Evolutionary conservation across 192 early-diverging fungal species (phyloP), one percentile per base, ranked within the genome.

Genomic region (Geranomyces variabilis): DNA sequence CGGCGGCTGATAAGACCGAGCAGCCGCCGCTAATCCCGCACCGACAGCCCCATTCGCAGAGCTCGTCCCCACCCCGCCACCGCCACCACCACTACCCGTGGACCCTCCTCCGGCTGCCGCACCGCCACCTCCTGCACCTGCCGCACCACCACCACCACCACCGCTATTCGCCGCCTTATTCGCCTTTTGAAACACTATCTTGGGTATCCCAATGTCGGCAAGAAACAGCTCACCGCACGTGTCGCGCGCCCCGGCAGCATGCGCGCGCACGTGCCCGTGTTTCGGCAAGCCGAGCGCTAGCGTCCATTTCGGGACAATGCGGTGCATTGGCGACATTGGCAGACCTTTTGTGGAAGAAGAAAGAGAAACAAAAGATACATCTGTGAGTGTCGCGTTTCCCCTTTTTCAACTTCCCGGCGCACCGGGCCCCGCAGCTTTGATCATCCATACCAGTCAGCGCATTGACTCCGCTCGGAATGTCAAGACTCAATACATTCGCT

Each of bases 121-220:
- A 41, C 36, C 36, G 36, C 36, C 36, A 10, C 36, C 36, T 3
- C 36, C 36, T 7, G 36, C 10, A 10, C 36, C 36, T 7, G 36
- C 36, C 36, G 5, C 36, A 41, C 10, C 36, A 41, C 36, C 36
- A 3, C 36, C 36, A 7, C 36, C 36, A 41, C 36, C 36, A 7
- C 36, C 36, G 10, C 36, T 41, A 41, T 41, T 41, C 51, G 58
- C 8, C 31, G 58, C 8, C 45, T 62, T 60, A 55, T 75, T 83
- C 12, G 83, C 77, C 41, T 82, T 83, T 59, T 87, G 83, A 79
- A 88, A 91, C 22, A 87, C 81, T 5, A 78, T 60, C 14, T 80
- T 67, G 0, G 91, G 90, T 30, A 93, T 88, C 1, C 91, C 91
- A 30, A 93, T 80, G 73, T 94, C 93, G 9, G 90, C 90, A 56